Evolutionary conservation across 164 flowering plant genomes (phyloP).

Genomic region (Macadamia tetraphylla): DNA sequence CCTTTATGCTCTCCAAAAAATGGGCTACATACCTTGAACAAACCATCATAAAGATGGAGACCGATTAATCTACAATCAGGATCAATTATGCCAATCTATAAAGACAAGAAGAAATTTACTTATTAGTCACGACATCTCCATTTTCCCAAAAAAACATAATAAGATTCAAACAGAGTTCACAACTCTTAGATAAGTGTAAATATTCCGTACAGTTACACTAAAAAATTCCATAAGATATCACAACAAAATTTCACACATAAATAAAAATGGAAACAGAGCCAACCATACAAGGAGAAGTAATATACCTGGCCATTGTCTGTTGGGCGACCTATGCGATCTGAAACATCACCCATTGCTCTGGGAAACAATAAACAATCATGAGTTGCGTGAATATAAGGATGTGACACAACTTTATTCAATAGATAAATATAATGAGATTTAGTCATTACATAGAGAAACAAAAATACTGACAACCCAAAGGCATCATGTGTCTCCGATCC

Average conservation of each 20-base stretch:
- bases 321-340: slow-evolving; percentile 96
- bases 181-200: neutral
- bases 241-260: neutral
- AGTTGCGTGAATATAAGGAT: neutral
- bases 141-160: neutral
- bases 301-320: slow-evolving; percentile 97
- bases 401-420: neutral
- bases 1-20: too few relatives aligned
- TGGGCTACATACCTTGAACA: slow-evolving; percentile 67
- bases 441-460: too few relatives aligned
- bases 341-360: slow-evolving; percentile 97
- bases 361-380: slow-evolving; percentile 10
- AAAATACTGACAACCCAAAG: too few relatives aligned
- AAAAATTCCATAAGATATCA: neutral
- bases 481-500: too few relatives aligned
- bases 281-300: neutral
- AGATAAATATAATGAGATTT: neutral
- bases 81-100: slow-evolving; percentile 93
- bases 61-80: slow-evolving; percentile 98
- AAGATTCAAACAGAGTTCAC: neutral
- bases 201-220: neutral
- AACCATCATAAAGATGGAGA: slow-evolving; percentile 96
- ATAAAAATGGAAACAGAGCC: neutral
- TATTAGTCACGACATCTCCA: neutral
- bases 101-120: neutral